Conservation (phyloP, 2,329 filamentous ascomycete species). For the Sporothrix mexicana region DNA sequence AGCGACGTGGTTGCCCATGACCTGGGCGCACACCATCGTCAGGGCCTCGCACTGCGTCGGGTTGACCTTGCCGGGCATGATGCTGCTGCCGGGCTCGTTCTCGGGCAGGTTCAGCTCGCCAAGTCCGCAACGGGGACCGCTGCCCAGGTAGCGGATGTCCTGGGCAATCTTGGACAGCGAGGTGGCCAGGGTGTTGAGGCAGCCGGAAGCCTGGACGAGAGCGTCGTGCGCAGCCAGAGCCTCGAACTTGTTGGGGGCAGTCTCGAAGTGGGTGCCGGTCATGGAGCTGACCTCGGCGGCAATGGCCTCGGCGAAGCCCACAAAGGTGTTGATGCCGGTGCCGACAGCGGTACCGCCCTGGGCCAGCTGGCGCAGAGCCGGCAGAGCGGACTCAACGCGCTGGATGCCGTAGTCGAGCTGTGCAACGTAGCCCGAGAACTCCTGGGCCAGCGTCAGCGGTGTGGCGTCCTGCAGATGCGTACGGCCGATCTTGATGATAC, state of each 20-base stretch:
- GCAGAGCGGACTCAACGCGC: slow-evolving; percentile 81
- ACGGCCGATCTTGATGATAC: slow-evolving; percentile 98
- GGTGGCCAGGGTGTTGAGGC: slow-evolving; percentile 87
- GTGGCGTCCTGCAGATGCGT: slow-evolving; percentile 98
- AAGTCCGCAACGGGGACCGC: slow-evolving; percentile 91
- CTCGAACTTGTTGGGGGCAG: slow-evolving; percentile 99
- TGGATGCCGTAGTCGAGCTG: slow-evolving; percentile 91
- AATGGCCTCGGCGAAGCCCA: slow-evolving; percentile 92
- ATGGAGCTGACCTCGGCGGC: slow-evolving; percentile 89
- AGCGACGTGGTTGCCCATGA: slow-evolving; percentile 96
- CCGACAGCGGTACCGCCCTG: slow-evolving; percentile 97
- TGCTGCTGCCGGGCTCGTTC: slow-evolving; percentile 96
- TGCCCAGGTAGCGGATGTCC: slow-evolving; percentile 96
- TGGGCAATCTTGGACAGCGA: slow-evolving; percentile 98
- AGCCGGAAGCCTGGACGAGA: slow-evolving; percentile 90
- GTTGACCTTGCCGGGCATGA: slow-evolving; percentile 99
- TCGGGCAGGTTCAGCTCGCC: slow-evolving; percentile 93
- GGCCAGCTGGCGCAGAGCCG: slow-evolving; percentile 83
- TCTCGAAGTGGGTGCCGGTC: slow-evolving; percentile 92
- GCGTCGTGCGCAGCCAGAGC: slow-evolving; percentile 94
- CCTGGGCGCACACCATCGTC: slow-evolving; percentile 97
- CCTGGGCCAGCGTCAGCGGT: slow-evolving; percentile 91
- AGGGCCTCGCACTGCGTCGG: slow-evolving; percentile 97
- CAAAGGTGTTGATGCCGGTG: slow-evolving; percentile 96
- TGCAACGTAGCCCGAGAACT: slow-evolving; percentile 96